These are phyloP conservation scores for Mikania micrantha DNA, from an alignment of 129 eudicot species.

Conservation along the genomic window DNA sequence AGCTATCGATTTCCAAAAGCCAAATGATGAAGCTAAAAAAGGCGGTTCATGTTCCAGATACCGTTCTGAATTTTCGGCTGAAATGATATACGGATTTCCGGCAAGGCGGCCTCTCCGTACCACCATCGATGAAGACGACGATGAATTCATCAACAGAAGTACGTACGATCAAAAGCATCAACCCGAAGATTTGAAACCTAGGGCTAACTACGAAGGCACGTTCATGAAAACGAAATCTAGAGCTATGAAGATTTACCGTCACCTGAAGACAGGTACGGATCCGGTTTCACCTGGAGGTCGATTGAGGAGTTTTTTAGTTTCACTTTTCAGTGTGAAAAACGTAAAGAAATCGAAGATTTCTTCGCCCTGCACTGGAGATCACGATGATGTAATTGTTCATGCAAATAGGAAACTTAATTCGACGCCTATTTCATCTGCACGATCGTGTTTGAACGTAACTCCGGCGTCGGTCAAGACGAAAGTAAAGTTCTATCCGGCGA, in stretches of 20 bases:
- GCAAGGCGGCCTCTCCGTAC: conserved; percentile 57
- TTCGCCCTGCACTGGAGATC: conserved; percentile 18
- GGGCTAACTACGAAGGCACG: conserved; percentile 33
- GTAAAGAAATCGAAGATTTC: conserved; percentile 28
- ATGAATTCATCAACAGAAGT: background rate
- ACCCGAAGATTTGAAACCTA: conserved; percentile 11
- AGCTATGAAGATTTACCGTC: conserved; percentile 66
- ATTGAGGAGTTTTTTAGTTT: conserved; percentile 51
- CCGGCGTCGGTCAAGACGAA: conserved; percentile 35
- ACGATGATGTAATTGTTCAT: conserved; percentile 12
- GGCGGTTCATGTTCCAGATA: conserved; percentile 48
- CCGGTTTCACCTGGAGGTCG: conserved; percentile 81
- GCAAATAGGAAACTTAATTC: conserved; percentile 32
- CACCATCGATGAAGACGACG: conserved; percentile 16
- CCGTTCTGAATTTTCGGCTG: conserved; percentile 31
- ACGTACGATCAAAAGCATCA: background rate
- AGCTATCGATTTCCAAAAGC: conserved; percentile 16
- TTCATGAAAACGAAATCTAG: conserved; percentile 47
- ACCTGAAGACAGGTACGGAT: conserved; percentile 59
- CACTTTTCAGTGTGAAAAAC: conserved; percentile 45
- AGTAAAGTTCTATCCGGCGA: conserved; percentile 43
- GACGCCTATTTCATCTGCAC: conserved; percentile 43
- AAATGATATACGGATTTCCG: conserved; percentile 33
- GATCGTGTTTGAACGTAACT: conserved; percentile 63
- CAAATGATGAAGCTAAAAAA: too few species aligned